Conservation (phyloP, 805 yeast species). For the Lachancea kluyveri region DNA sequence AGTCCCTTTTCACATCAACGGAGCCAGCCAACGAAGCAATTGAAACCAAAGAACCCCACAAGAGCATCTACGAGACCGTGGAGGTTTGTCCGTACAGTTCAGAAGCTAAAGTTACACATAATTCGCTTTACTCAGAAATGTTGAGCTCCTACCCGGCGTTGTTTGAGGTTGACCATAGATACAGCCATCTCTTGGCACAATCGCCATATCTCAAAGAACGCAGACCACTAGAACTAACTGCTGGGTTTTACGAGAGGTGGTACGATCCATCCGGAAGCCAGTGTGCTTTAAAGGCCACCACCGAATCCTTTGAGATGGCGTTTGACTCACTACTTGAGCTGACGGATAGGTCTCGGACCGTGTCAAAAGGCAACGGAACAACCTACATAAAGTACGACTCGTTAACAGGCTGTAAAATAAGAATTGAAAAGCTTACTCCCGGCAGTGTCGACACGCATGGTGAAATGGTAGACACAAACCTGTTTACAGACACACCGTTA, state of each 20-base stretch:
- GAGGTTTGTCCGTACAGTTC: no score
- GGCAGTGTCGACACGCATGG: constrained; percentile 39
- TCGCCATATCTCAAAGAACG: constrained; percentile 34
- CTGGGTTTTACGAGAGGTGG: constrained; percentile 30
- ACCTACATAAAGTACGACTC: constrained; percentile 1
- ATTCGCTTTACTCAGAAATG: constrained; percentile 1
- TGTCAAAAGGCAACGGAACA: constrained; percentile 2
- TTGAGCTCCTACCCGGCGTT: constrained; percentile 14
- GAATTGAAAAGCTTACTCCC: constrained; percentile 39
- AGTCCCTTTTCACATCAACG: no score
- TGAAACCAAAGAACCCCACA: no score
- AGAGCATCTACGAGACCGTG: no score
- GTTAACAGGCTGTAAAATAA: constrained; percentile 27
- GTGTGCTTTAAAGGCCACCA: constrained; percentile 19
- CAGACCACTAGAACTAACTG: constrained; percentile 28
- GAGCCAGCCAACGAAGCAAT: no score
- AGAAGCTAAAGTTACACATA: no score
- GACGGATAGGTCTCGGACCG: constrained; percentile 6
- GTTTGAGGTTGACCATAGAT: constrained; percentile 40
- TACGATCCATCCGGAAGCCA: constrained; percentile 9
- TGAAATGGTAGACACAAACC: constrained; percentile 24
- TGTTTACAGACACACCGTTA: constrained; percentile 8
- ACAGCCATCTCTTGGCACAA: constrained; percentile 34
- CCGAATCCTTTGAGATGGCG: constrained; percentile 24
- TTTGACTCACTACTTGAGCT: no score